Evolutionary conservation across 2,329 filamentous ascomycete genomes (phyloP).

Genomic region (Didymella glomerata): DNA sequence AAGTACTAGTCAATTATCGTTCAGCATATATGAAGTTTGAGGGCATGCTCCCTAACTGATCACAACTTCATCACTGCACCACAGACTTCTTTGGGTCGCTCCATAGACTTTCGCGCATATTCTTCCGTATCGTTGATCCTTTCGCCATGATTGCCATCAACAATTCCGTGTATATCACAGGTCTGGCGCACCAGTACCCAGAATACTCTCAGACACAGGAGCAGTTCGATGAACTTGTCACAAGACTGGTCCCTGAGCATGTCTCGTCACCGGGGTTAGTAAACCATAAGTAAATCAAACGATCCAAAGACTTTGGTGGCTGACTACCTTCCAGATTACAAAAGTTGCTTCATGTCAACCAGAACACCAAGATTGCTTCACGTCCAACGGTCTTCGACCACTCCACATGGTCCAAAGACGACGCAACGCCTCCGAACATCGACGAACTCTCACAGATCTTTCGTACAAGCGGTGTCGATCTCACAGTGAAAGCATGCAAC

Average conservation of each 20-base stretch:
- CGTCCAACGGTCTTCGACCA: constrained; percentile 24
- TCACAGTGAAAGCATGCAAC: constrained; percentile 44
- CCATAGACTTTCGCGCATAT: not conserved
- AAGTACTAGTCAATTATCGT: not conserved
- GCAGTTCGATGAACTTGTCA: constrained; percentile 22
- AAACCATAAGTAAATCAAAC: not conserved
- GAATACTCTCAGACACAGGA: constrained; percentile 23
- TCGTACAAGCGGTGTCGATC: constrained; percentile 39
- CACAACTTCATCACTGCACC: not conserved
- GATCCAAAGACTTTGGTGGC: not conserved
- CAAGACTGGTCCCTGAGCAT: constrained; percentile 24
- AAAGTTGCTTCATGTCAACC: constrained; percentile 27
- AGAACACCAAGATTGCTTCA: constrained; percentile 26
- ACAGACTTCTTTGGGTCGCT: not conserved
- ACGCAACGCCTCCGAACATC: constrained; percentile 27
- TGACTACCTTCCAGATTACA: constrained; percentile 21
- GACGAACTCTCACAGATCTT: constrained; percentile 41
- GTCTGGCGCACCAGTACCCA: constrained; percentile 33
- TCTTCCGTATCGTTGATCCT: not conserved
- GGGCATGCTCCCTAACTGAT: not conserved
- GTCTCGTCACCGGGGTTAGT: constrained; percentile 22
- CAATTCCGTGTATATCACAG: constrained; percentile 26
- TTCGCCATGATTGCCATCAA: not conserved
- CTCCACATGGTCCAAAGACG: constrained; percentile 20
- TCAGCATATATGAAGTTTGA: constrained; percentile 8